Percentiles rank a stretch among this genome's conserved stretches.
Evolutionary conservation across 2,329 filamentous ascomycete species (phyloP).

Genomic region (Grosmannia huntii): DNA sequence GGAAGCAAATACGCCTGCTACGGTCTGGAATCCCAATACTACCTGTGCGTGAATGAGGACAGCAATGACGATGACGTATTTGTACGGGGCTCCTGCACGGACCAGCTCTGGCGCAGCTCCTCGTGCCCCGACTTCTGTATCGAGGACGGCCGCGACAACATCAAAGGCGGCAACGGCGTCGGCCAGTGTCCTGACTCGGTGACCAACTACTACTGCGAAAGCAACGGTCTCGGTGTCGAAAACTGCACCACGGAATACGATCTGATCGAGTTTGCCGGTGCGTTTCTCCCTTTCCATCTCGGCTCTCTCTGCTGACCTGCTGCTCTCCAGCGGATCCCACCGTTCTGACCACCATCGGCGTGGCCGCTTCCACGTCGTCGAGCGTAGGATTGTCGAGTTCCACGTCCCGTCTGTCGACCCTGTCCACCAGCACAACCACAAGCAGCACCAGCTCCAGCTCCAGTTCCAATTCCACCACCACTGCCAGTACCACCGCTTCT

Average conservation of each 20-base stretch:
- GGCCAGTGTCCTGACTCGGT: neutral
- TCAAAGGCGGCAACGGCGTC: neutral
- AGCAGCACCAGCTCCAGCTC: neutral
- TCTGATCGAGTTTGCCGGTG: neutral
- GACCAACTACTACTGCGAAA: neutral
- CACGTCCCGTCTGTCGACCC: neutral
- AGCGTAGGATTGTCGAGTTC: neutral
- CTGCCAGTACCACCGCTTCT: no score
- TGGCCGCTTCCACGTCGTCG: conserved; percentile 4
- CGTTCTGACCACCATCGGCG: conserved; percentile 12
- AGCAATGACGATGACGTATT: neutral
- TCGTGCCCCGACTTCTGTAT: neutral
- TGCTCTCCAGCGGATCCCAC: conserved; percentile 5
- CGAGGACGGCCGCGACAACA: neutral
- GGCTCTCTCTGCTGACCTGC: neutral
- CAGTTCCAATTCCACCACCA: no score
- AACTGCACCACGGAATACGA: neutral
- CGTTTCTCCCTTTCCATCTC: neutral
- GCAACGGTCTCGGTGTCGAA: neutral
- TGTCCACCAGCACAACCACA: neutral
- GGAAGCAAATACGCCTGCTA: neutral
- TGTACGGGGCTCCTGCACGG: neutral
- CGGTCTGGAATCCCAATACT: neutral
- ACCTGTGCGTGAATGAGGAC: neutral
- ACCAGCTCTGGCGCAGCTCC: neutral